phyloP scores from a whole-genome alignment of 768 basidiomycete species.

The Porphyrellus cyaneotinctus region DNA sequence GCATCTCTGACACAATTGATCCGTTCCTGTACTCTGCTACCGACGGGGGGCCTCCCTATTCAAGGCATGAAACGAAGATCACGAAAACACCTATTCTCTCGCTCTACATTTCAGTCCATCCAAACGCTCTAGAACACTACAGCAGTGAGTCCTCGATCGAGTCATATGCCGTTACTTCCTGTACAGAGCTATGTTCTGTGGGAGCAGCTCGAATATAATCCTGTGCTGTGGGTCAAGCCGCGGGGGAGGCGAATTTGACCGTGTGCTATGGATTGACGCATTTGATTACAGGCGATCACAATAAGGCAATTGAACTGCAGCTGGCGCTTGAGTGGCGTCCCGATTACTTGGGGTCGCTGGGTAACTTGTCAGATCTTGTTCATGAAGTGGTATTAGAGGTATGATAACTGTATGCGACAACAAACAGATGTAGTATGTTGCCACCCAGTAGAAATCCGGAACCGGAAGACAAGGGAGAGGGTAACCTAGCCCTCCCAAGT shows the following conservation, averaged over 20 bases:
- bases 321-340: background rate
- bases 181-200: conserved; percentile 19
- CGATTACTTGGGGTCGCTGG: background rate
- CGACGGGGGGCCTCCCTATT: background rate
- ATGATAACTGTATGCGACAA: background rate
- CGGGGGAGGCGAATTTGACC: background rate
- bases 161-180: conserved; percentile 13
- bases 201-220: background rate
- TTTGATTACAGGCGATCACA: background rate
- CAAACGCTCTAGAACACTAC: background rate
- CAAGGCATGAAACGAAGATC: conserved; percentile 6
- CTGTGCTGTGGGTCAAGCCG: conserved; percentile 10
- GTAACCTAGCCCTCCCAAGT: background rate
- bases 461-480: background rate
- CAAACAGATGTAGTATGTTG: background rate
- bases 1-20: background rate
- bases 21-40: background rate
- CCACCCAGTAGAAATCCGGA: background rate
- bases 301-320: background rate
- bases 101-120: background rate
- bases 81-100: background rate
- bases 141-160: background rate
- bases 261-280: background rate
- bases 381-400: background rate
- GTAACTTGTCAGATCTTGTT: background rate